Percentiles rank a stretch among this genome's conserved stretches.
Evolutionary conservation across 495 filamentous ascomycete genomes (phyloP).

Genomic region (Hypoxylon trugodes): DNA sequence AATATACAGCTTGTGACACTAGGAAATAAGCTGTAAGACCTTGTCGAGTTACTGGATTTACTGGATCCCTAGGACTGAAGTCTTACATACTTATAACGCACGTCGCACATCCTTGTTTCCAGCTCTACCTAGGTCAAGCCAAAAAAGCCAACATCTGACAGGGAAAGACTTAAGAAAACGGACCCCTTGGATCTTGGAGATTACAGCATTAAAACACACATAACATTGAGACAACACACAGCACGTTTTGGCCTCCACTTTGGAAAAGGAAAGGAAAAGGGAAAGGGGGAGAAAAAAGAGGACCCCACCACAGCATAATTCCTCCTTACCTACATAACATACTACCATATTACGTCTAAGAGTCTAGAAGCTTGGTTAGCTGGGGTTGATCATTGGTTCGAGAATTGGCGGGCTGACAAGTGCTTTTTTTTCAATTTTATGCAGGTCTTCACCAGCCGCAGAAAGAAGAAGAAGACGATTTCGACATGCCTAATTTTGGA

Average conservation of each 20-base stretch:
- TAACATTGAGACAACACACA: background rate
- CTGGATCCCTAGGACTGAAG: no score
- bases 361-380: conserved; percentile 9
- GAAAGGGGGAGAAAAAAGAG: background rate
- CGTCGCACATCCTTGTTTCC: no score
- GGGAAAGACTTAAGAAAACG: no score
- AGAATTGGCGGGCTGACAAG: conserved; percentile 40
- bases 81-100: no score
- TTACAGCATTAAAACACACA: no score
- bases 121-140: no score
- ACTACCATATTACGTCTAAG: conserved; percentile 20
- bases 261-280: background rate
- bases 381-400: conserved; percentile 25
- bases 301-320: conserved; percentile 13
- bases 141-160: no score
- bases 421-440: conserved; percentile 47
- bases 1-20: no score
- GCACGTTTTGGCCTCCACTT: background rate
- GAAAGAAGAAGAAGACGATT: conserved; percentile 48
- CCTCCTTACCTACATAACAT: conserved; percentile 13
- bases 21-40: no score
- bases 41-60: no score
- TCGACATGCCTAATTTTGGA: conserved; percentile 65
- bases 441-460: conserved; percentile 50
- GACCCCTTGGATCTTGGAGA: no score